A percentile compares a stretch with the other conserved stretches of the same genome.
These are phyloP conservation scores for Trypanosoma caninum DNA, from an alignment of 208 protist species.

Conservation along the genomic window DNA sequence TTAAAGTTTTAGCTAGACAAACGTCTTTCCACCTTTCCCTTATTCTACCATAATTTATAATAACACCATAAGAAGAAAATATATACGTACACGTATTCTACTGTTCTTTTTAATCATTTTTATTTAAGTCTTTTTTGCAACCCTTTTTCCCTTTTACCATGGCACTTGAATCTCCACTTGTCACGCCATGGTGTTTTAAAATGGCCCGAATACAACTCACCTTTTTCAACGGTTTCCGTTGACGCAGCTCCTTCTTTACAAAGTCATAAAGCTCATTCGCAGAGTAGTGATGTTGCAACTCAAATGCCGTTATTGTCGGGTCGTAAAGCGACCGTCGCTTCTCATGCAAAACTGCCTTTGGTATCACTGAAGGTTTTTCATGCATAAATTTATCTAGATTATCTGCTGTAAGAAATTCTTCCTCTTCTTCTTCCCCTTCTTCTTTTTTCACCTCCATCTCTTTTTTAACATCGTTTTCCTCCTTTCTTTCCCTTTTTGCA, in stretches of 20 bases:
- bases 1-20: too few species aligned
- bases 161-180: not conserved
- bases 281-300: conserved; percentile 81
- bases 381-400: conserved; percentile 72
- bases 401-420: conserved; percentile 67
- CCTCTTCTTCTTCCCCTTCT: conserved; percentile 36
- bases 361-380: conserved; percentile 54
- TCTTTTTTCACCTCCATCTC: conserved; percentile 16
- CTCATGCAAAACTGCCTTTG: conserved; percentile 47
- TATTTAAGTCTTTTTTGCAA: not conserved
- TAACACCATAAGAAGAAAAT: too few species aligned
- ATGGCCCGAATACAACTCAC: conserved; percentile 16
- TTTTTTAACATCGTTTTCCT: not conserved
- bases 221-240: conserved; percentile 9
- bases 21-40: too few species aligned
- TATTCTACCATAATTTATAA: too few species aligned
- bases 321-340: conserved; percentile 44
- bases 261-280: conserved; percentile 47
- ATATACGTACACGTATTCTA: too few species aligned
- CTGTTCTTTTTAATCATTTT: not conserved
- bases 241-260: conserved; percentile 33
- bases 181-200: conserved; percentile 12
- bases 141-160: not conserved
- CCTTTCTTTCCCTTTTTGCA: not conserved
- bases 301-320: conserved; percentile 59